A percentile compares a stretch with the other conserved stretches of the same genome.
Conservation (phyloP, 164 flowering plant species). For the Warburgia ugandensis region DNA sequence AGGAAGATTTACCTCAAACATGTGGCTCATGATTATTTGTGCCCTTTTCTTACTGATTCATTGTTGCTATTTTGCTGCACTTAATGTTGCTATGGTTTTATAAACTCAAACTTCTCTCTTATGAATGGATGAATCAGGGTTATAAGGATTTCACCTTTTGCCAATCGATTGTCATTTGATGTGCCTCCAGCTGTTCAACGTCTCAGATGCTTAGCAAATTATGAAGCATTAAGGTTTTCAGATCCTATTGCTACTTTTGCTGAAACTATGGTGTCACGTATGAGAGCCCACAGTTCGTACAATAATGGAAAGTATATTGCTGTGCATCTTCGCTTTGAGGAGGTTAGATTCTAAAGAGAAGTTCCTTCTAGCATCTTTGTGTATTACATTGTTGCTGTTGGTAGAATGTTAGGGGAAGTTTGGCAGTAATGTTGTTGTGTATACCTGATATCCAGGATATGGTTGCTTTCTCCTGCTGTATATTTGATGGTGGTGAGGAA, state of each 20-base stretch:
- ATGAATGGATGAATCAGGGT: conserved; percentile 39
- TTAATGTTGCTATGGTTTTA: too few relatives aligned
- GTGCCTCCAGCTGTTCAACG: conserved; percentile 85
- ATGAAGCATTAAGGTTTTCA: conserved; percentile 78
- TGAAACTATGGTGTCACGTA: conserved; percentile 64
- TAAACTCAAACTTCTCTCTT: too few relatives aligned
- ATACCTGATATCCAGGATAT: conserved; percentile 53
- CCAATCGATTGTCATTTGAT: conserved; percentile 85
- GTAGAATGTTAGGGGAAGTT: too few relatives aligned
- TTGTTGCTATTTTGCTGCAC: too few relatives aligned
- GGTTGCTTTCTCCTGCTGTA: conserved; percentile 98
- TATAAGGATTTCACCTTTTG: conserved; percentile 94
- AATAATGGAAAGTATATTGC: conserved; percentile 67
- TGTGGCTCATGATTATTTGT: too few relatives aligned
- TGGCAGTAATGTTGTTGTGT: background rate
- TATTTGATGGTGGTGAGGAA: conserved; percentile 82
- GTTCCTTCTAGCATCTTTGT: too few relatives aligned
- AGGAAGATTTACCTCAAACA: too few relatives aligned
- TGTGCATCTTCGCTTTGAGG: conserved; percentile 97
- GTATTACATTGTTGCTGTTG: too few relatives aligned
- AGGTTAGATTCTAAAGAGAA: too few relatives aligned
- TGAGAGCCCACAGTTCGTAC: conserved; percentile 67
- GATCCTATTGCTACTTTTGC: conserved; percentile 53
- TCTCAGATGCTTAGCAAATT: conserved; percentile 94
- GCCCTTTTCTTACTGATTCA: too few relatives aligned